phyloP scores from a whole-genome alignment of 768 basidiomycete genomes.

The Lanmaoa rubissima region DNA sequence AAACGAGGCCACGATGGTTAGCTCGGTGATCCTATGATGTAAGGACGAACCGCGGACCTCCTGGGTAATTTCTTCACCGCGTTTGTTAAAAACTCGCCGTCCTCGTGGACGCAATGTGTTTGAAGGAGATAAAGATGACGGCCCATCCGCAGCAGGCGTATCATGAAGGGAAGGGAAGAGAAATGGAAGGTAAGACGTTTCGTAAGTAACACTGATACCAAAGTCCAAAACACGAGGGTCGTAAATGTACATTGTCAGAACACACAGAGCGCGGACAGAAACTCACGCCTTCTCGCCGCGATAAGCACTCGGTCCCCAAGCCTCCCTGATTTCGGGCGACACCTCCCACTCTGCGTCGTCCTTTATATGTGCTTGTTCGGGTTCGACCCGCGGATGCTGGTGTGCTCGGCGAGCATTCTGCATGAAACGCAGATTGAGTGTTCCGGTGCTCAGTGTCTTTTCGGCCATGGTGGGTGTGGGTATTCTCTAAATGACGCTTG shows the following conservation, averaged over 20 bases:
- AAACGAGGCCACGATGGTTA: slow-evolving; percentile 17
- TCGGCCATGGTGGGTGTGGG: slow-evolving; percentile 22
- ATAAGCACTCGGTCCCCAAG: slow-evolving; percentile 43
- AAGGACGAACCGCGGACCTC: slow-evolving; percentile 23
- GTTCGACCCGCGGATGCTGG: slow-evolving; percentile 46
- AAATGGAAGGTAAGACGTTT: slow-evolving; percentile 66
- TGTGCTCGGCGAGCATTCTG: slow-evolving; percentile 64
- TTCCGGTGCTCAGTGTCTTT: slow-evolving; percentile 61
- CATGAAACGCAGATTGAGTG: slow-evolving; percentile 69
- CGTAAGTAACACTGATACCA: slow-evolving; percentile 42
- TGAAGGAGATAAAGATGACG: slow-evolving; percentile 22
- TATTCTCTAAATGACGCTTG: neutral
- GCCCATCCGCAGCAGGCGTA: slow-evolving; percentile 20
- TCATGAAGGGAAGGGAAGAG: slow-evolving; percentile 45
- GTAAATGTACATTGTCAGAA: slow-evolving; percentile 22
- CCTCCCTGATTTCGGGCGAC: slow-evolving; percentile 47
- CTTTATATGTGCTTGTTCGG: slow-evolving; percentile 52
- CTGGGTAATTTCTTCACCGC: slow-evolving; percentile 44
- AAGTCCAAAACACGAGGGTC: slow-evolving; percentile 6
- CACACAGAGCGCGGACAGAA: slow-evolving; percentile 4
- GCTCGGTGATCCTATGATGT: slow-evolving; percentile 17
- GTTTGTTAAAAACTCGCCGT: slow-evolving; percentile 50
- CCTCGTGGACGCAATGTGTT: slow-evolving; percentile 39
- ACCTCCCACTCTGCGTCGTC: slow-evolving; percentile 70
- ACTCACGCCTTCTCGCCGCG: slow-evolving; percentile 29